Percentiles rank a stretch among this genome's conserved stretches.
Conservation (phyloP, 257 asterid species). For the Verbascum thapsus region DNA sequence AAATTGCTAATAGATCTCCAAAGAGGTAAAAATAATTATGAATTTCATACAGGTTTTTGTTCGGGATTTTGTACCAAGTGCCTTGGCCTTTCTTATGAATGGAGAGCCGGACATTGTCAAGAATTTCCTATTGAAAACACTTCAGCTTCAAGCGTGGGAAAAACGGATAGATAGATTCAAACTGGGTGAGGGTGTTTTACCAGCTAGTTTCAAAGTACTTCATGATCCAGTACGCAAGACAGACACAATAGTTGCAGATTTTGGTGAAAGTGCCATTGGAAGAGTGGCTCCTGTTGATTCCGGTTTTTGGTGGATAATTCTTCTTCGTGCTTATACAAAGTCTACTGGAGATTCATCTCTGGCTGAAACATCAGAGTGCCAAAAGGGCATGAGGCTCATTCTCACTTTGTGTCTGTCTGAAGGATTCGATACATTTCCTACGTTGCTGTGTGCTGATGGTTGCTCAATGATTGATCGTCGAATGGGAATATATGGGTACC, state of each 20-base stretch:
- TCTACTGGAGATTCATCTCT: constrained; percentile 67
- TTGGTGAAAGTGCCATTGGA: constrained; percentile 86
- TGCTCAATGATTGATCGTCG: constrained; percentile 85
- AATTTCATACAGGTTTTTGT: constrained; percentile 73
- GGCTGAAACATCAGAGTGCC: constrained; percentile 76
- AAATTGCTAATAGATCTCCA: too few species aligned
- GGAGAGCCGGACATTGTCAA: constrained; percentile 79
- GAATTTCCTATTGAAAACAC: constrained; percentile 70
- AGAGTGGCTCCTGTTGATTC: constrained; percentile 87
- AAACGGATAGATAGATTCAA: constrained; percentile 68
- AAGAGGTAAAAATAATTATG: too few species aligned
- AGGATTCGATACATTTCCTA: constrained; percentile 82
- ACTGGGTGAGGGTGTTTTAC: constrained; percentile 83
- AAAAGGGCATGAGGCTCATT: constrained; percentile 78
- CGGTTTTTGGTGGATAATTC: constrained; percentile 90
- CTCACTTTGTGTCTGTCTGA: constrained; percentile 65
- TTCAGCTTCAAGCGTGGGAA: constrained; percentile 86
- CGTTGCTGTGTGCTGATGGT: constrained; percentile 81
- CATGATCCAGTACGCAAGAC: constrained; percentile 67
- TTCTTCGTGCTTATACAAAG: constrained; percentile 80
- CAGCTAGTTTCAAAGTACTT: constrained; percentile 81
- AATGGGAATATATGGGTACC: constrained; percentile 82
- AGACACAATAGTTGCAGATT: constrained; percentile 69
- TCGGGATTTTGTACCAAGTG: constrained; percentile 82
- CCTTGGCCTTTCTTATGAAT: constrained; percentile 71